A percentile compares a stretch with the other conserved stretches of the same genome.
phyloP scores from a whole-genome alignment of 129 eudicot species.

The Flaveria sonorensis region DNA sequence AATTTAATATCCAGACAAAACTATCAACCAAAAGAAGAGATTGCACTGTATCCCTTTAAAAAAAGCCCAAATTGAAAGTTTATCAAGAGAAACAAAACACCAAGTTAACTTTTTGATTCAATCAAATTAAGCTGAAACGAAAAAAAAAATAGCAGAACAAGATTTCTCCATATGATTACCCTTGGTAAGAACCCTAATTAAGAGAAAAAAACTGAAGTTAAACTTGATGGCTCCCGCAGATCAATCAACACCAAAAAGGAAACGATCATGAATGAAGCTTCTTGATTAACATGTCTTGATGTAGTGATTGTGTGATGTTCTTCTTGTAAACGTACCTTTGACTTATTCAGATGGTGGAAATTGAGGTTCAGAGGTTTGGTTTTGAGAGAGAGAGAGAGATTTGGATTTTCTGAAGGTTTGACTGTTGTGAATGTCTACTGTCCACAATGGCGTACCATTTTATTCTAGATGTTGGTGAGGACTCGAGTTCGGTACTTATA shows the following conservation, averaged over 20 bases:
- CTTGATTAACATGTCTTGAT: too few species aligned
- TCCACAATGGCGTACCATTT: background rate
- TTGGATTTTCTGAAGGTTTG: background rate
- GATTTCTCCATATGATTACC: background rate
- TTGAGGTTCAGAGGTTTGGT: constrained; percentile 9
- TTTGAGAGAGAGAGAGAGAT: constrained; percentile 6
- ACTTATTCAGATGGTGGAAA: background rate
- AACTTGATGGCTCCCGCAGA: background rate
- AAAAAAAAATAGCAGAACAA: too few species aligned
- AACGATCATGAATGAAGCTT: background rate
- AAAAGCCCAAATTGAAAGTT: background rate
- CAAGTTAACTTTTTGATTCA: constrained; percentile 11
- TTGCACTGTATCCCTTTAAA: background rate
- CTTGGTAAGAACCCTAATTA: constrained; percentile 9
- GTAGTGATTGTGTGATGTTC: background rate
- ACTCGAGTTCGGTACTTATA: background rate
- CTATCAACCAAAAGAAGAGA: background rate
- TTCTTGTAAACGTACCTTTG: constrained; percentile 22
- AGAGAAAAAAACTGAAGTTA: background rate
- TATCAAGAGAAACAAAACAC: background rate
- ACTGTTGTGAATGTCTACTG: constrained; percentile 13
- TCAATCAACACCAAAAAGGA: background rate
- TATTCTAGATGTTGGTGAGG: constrained; percentile 14
- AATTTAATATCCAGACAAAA: background rate
- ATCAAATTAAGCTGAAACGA: background rate